These are phyloP conservation scores for Cronartium quercuum DNA, from an alignment of 1,284 basidiomycete species.

Conservation along the genomic window DNA sequence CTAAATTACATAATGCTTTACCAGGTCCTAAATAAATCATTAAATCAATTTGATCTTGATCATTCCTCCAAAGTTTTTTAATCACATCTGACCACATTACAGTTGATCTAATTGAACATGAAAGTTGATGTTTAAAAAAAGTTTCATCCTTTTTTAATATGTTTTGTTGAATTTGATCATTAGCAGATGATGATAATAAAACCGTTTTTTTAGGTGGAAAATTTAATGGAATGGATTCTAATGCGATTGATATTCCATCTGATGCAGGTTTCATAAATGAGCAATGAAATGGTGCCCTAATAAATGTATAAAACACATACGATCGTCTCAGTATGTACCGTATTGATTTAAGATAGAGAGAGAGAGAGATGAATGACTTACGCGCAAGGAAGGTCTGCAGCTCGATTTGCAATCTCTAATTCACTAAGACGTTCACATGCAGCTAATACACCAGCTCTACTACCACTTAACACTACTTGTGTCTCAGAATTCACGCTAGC, in stretches of 20 bases:
- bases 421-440: slow-evolving; percentile 44
- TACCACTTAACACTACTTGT: slow-evolving; percentile 47
- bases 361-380: slow-evolving; percentile 32
- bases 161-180: too few species aligned
- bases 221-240: slow-evolving; percentile 40
- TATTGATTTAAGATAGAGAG: not conserved
- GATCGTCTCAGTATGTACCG: not conserved
- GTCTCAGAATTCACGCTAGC: slow-evolving; percentile 47
- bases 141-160: too few species aligned
- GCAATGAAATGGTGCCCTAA: slow-evolving; percentile 46
- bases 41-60: slow-evolving; percentile 35
- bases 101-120: slow-evolving; percentile 45
- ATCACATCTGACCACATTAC: slow-evolving; percentile 46
- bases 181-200: slow-evolving; percentile 27
- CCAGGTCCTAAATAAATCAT: slow-evolving; percentile 47
- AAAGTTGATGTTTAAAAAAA: too few species aligned
- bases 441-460: slow-evolving; percentile 44
- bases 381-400: slow-evolving; percentile 48
- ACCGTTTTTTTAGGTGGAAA: slow-evolving; percentile 42
- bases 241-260: slow-evolving; percentile 44
- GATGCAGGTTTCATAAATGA: slow-evolving; percentile 47
- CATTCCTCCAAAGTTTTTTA: slow-evolving; percentile 37
- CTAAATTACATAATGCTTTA: slow-evolving; percentile 46
- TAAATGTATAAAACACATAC: not conserved
- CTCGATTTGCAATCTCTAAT: slow-evolving; percentile 44